Evolutionary conservation across 371 early-diverging fungal genomes (phyloP).

Genomic region (Apophysomyces sp.): DNA sequence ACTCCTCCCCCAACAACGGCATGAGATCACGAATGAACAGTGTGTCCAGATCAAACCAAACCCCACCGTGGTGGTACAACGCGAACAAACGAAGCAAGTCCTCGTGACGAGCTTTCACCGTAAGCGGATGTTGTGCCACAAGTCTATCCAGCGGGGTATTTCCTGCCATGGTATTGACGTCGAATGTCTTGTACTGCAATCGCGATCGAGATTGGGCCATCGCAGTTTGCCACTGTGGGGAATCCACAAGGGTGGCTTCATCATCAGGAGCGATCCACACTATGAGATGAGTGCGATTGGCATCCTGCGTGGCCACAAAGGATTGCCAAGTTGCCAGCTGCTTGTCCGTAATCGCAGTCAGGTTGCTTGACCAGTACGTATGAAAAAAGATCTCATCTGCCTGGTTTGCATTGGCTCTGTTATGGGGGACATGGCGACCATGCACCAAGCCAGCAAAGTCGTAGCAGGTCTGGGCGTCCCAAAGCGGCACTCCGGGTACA

Average conservation of each 20-base stretch:
- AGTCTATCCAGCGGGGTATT: constrained; percentile 17
- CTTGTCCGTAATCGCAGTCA: constrained; percentile 24
- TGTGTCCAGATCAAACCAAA: constrained; percentile 50
- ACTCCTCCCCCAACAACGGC: constrained; percentile 42
- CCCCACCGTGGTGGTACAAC: constrained; percentile 45
- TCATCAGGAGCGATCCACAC: constrained; percentile 43
- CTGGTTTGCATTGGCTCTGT: too few relatives aligned
- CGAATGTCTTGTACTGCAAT: neutral
- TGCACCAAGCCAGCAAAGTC: constrained; percentile 41
- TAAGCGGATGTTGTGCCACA: neutral
- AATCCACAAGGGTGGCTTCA: constrained; percentile 11
- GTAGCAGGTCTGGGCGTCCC: constrained; percentile 49
- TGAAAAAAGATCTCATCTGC: constrained; percentile 27
- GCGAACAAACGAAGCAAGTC: constrained; percentile 32
- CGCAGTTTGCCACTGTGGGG: constrained; percentile 22
- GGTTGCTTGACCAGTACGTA: constrained; percentile 13
- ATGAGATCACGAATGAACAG: constrained; percentile 47
- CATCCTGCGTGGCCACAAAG: constrained; percentile 44
- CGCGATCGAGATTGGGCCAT: constrained; percentile 1
- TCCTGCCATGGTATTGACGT: neutral
- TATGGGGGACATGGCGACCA: constrained; percentile 2
- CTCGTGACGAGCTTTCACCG: neutral
- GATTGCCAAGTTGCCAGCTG: constrained; percentile 41
- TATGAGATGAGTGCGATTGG: constrained; percentile 25
- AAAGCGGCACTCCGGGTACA: constrained; percentile 44